Evolutionary conservation across 257 asterid species (phyloP).

Genomic region (Rehmannia glutinosa): DNA sequence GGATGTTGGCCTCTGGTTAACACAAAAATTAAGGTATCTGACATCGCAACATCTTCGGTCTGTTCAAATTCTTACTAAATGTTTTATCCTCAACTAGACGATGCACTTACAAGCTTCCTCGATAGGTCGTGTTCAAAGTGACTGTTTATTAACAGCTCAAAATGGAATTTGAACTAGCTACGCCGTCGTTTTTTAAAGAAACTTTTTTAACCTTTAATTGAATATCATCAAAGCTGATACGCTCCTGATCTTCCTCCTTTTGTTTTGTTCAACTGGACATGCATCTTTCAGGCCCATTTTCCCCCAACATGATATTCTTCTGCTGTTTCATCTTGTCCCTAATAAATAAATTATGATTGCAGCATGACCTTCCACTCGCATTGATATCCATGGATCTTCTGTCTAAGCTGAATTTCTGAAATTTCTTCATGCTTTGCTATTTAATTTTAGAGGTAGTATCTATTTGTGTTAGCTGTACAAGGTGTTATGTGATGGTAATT

Average conservation of each 20-base stretch:
- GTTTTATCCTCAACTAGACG: neutral
- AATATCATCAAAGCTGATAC: neutral
- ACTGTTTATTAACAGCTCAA: neutral
- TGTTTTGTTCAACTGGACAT: neutral
- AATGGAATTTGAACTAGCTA: neutral
- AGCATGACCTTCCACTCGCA: neutral
- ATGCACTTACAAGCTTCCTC: neutral
- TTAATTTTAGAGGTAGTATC: neutral
- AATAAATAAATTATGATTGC: neutral
- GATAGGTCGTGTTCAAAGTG: neutral
- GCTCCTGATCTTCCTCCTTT: neutral
- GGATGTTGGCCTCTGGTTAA: constrained; percentile 91
- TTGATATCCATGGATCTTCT: neutral
- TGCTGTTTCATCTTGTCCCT: neutral
- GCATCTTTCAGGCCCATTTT: neutral
- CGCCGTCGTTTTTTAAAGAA: neutral
- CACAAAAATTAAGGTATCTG: constrained; percentile 75
- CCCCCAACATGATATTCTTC: neutral
- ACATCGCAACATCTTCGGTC: no score
- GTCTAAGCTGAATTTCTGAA: constrained; percentile 1
- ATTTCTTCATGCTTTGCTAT: neutral
- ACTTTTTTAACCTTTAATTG: neutral
- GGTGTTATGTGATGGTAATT: constrained; percentile 7
- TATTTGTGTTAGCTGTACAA: neutral
- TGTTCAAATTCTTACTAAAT: no score